phyloP scores from a whole-genome alignment of 345 rosid species.

The Psidium guajava region DNA sequence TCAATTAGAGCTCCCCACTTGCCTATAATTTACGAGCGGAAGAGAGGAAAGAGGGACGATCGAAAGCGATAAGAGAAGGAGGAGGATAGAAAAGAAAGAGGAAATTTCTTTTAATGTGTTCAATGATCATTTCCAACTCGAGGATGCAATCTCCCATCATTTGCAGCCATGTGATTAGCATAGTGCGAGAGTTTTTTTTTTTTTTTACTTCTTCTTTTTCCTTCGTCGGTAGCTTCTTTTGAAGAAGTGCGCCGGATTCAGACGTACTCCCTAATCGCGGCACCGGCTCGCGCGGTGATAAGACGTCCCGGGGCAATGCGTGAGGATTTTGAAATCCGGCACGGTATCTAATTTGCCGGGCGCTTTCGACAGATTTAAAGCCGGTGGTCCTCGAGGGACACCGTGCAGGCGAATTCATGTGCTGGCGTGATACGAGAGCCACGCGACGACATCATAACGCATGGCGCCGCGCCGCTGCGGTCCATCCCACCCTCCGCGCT shows the following conservation, averaged over 20 bases:
- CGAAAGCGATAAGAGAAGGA: not conserved
- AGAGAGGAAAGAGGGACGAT: not conserved
- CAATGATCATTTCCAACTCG: not conserved
- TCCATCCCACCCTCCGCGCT: not conserved
- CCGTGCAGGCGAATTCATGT: not conserved
- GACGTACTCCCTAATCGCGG: not conserved
- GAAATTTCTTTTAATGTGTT: not conserved
- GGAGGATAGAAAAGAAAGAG: not conserved
- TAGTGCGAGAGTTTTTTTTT: not conserved
- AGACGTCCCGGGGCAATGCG: not conserved
- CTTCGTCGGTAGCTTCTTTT: not conserved
- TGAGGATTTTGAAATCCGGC: not conserved
- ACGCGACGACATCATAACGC: slow-evolving; percentile 4
- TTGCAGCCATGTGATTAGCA: not conserved
- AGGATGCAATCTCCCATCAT: not conserved
- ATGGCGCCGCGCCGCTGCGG: not conserved
- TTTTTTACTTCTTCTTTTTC: no score
- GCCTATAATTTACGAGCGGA: not conserved
- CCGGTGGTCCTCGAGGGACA: not conserved
- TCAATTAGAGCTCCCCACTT: not conserved
- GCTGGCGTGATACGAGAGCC: not conserved
- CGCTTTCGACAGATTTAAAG: not conserved
- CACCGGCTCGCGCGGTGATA: not conserved
- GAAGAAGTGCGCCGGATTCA: not conserved
- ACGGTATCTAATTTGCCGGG: not conserved